These are phyloP conservation scores for Calonectria naviculata DNA, from an alignment of 2,329 filamentous ascomycete genomes.

Conservation along the genomic window DNA sequence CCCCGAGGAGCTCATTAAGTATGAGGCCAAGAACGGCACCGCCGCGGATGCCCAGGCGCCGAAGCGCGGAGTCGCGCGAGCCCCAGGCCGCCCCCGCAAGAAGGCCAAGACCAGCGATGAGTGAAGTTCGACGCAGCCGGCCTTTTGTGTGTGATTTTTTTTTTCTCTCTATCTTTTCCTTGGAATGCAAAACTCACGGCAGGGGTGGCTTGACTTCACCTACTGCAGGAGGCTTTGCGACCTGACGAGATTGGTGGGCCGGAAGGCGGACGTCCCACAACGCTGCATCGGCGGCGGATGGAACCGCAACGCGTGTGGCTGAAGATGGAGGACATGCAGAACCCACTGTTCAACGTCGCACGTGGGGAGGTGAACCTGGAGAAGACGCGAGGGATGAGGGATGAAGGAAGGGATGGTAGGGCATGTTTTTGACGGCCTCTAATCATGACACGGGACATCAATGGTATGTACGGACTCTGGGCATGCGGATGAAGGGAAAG, in stretches of 20 bases:
- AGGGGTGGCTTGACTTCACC: not conserved
- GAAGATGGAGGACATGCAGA: not conserved
- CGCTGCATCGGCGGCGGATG: not conserved
- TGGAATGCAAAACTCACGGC: not conserved
- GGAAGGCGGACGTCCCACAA: not conserved
- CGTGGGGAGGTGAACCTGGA: not conserved
- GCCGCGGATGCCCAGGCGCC: slow-evolving; percentile 13
- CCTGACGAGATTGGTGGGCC: not conserved
- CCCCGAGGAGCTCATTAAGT: slow-evolving; percentile 37
- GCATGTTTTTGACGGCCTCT: slow-evolving; percentile 5
- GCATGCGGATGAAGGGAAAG: not conserved
- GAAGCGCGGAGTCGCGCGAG: slow-evolving; percentile 37
- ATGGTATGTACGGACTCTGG: not conserved
- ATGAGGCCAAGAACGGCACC: slow-evolving; percentile 34
- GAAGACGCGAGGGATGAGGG: not conserved
- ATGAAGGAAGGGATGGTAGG: not conserved
- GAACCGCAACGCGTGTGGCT: not conserved
- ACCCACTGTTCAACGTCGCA: not conserved
- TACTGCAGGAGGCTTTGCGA: not conserved
- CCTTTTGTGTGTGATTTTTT: not conserved
- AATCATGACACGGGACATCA: not conserved
- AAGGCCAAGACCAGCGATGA: slow-evolving; percentile 20
- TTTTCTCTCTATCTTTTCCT: not conserved
- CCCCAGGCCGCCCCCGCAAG: slow-evolving; percentile 39
- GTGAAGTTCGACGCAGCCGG: not conserved